Evolutionary conservation across 176 grass and related monocot genomes (phyloP).

Genomic region (Rhynchospora tenuis): DNA sequence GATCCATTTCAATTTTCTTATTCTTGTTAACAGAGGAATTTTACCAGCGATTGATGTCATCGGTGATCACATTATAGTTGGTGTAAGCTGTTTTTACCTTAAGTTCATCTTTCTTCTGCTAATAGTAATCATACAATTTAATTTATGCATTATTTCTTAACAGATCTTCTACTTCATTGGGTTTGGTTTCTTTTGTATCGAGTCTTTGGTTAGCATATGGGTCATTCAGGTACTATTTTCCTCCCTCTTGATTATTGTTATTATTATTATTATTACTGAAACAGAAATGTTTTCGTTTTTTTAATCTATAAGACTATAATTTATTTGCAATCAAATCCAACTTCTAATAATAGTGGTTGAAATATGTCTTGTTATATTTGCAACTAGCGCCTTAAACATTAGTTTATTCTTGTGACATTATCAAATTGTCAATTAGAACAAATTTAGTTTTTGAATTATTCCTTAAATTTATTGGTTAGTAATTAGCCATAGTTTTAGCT

Average conservation of each 20-base stretch:
- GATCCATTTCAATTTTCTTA: background rate
- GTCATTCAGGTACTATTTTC: conserved; percentile 66
- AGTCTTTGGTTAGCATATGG: conserved; percentile 90
- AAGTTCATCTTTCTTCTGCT: background rate
- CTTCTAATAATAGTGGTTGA: background rate
- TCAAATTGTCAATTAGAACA: background rate
- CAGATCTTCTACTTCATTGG: conserved; percentile 97
- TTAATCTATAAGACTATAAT: background rate
- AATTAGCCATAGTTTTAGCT: background rate
- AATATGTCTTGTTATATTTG: background rate
- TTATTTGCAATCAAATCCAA: background rate
- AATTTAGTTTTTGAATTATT: background rate
- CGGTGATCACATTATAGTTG: conserved; percentile 56
- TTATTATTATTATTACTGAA: background rate
- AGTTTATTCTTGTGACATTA: background rate
- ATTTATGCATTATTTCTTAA: conserved; percentile 13
- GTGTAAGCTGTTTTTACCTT: conserved; percentile 37
- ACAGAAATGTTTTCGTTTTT: background rate
- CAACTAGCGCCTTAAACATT: background rate
- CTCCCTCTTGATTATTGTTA: conserved; percentile 7
- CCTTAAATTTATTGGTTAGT: background rate
- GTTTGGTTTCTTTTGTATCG: conserved; percentile 81
- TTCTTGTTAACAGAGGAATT: conserved; percentile 61
- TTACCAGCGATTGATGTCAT: conserved; percentile 89
- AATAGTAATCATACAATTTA: conserved; percentile 9